Evolutionary conservation across 192 early-diverging fungal genomes (phyloP).

Genomic region (Gamsiella multidivaricata): DNA sequence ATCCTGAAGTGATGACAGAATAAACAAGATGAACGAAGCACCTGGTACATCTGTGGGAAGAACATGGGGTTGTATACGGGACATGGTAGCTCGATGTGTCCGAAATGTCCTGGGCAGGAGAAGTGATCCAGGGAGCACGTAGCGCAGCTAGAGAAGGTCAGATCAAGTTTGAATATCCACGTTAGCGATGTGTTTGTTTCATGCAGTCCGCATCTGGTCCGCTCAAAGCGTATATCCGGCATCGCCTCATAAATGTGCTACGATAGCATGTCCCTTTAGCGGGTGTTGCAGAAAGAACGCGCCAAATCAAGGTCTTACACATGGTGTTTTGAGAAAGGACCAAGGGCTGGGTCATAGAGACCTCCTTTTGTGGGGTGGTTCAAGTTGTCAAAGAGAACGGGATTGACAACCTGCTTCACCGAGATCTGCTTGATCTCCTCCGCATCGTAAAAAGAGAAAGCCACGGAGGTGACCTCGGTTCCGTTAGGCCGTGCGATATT

Average conservation of each 20-base stretch:
- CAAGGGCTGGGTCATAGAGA: slow-evolving; percentile 93
- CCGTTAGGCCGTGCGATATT: slow-evolving; percentile 89
- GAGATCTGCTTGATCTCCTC: slow-evolving; percentile 92
- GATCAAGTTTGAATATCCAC: neutral
- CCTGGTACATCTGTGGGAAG: slow-evolving; percentile 89
- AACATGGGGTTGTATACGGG: slow-evolving; percentile 98
- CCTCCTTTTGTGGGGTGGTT: slow-evolving; percentile 92
- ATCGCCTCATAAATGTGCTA: too few species aligned
- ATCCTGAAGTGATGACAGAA: slow-evolving; percentile 90
- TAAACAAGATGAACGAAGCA: slow-evolving; percentile 87
- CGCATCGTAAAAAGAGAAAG: slow-evolving; percentile 91
- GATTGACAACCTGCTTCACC: slow-evolving; percentile 93
- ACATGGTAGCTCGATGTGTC: slow-evolving; percentile 94
- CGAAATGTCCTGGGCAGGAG: slow-evolving; percentile 98
- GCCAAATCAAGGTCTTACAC: too few species aligned
- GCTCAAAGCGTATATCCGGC: too few species aligned
- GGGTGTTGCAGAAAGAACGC: too few species aligned
- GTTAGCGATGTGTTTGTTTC: slow-evolving; percentile 83
- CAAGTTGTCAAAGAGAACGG: slow-evolving; percentile 86
- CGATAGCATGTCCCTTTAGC: too few species aligned
- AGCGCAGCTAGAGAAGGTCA: slow-evolving; percentile 86
- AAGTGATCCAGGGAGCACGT: slow-evolving; percentile 96
- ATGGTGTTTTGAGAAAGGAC: slow-evolving; percentile 87
- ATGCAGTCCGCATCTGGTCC: too few species aligned
- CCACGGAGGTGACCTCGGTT: slow-evolving; percentile 83